Evolutionary conservation across 768 basidiomycete species (phyloP).

Genomic region (Calocera cornea): DNA sequence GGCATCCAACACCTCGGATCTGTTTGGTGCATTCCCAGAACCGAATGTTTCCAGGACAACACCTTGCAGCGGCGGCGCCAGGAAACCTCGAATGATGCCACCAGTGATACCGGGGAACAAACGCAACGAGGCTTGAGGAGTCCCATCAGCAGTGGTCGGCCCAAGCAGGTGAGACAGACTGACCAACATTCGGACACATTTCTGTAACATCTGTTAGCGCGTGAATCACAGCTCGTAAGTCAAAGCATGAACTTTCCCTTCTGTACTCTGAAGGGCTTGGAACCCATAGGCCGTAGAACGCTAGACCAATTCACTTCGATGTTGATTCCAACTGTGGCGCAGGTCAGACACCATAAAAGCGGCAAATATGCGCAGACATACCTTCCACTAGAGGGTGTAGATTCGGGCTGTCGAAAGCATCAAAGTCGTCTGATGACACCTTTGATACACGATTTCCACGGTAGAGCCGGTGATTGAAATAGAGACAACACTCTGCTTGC

Average conservation of each 20-base stretch:
- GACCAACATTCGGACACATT: constrained; percentile 72
- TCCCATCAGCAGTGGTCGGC: background rate
- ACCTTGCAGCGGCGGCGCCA: constrained; percentile 58
- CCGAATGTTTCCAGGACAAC: constrained; percentile 87
- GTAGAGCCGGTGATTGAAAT: constrained; percentile 80
- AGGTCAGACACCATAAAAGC: background rate
- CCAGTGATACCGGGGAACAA: constrained; percentile 79
- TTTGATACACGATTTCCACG: constrained; percentile 79
- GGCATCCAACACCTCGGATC: constrained; percentile 57
- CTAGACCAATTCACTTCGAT: constrained; percentile 81
- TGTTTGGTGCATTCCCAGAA: constrained; percentile 82
- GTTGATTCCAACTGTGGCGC: constrained; percentile 62
- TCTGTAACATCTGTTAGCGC: constrained; percentile 29
- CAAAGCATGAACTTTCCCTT: constrained; percentile 36
- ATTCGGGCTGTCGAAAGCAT: constrained; percentile 76
- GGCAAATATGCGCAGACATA: constrained; percentile 21
- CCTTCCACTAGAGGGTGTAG: constrained; percentile 72
- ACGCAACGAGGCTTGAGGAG: constrained; percentile 53
- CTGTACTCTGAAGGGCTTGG: constrained; percentile 68
- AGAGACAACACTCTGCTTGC: constrained; percentile 59
- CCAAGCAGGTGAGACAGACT: constrained; percentile 17
- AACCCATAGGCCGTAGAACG: constrained; percentile 67
- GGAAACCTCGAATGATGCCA: constrained; percentile 59
- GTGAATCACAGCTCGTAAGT: background rate
- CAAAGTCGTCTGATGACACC: constrained; percentile 65